Percentiles rank a stretch among this genome's conserved stretches.
These are phyloP conservation scores for Strobilomyces dryophilus DNA, from an alignment of 768 basidiomycete species.

Conservation along the genomic window DNA sequence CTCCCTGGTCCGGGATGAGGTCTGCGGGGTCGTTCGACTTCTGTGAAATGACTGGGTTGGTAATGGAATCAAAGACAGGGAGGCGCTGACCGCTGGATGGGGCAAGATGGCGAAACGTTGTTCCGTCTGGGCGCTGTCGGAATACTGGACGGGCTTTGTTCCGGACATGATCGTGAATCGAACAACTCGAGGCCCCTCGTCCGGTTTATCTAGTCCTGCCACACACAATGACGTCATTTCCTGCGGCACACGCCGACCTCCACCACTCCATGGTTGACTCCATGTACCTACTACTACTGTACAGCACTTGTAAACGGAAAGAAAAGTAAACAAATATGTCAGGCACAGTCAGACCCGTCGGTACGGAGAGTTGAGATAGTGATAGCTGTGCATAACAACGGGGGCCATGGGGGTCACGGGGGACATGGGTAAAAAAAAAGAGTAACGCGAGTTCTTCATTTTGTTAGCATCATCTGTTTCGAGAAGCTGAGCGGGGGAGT, in stretches of 20 bases:
- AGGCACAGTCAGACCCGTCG: not conserved
- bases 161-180: slow-evolving; percentile 12
- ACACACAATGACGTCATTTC: slow-evolving; percentile 19
- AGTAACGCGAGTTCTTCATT: slow-evolving; percentile 35
- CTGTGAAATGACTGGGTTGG: slow-evolving; percentile 36
- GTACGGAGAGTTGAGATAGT: slow-evolving; percentile 3
- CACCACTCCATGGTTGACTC: no score
- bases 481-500: slow-evolving; percentile 9
- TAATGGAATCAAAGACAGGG: not conserved
- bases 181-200: slow-evolving; percentile 1
- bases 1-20: slow-evolving; percentile 35
- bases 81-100: slow-evolving; percentile 52
- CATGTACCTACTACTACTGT: no score
- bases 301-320: slow-evolving; percentile 1
- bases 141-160: not conserved
- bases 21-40: slow-evolving; percentile 60
- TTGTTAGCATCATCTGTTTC: slow-evolving; percentile 69
- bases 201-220: not conserved
- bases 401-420: slow-evolving; percentile 14
- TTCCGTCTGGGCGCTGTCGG: slow-evolving; percentile 23
- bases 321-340: slow-evolving; percentile 4
- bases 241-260: no score
- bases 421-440: slow-evolving; percentile 14
- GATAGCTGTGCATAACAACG: slow-evolving; percentile 2
- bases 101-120: slow-evolving; percentile 51